Percentiles rank a stretch among this genome's conserved stretches.
Conservation (phyloP, 2,329 filamentous ascomycete species). For the Remersonia thermophila region DNA sequence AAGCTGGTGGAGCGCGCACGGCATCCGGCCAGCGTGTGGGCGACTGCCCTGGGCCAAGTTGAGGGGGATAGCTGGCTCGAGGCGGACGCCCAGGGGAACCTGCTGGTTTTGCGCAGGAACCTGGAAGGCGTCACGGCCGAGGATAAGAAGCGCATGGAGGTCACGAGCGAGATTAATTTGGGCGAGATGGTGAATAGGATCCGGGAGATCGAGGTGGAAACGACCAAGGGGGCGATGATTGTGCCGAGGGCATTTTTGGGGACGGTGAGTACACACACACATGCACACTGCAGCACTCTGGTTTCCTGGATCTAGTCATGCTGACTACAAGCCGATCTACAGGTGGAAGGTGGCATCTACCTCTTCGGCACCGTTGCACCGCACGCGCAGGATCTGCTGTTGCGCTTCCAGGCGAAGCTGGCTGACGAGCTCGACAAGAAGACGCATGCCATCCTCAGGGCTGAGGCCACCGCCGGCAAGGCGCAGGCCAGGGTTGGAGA, state of each 20-base stretch:
- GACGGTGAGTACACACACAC: slow-evolving; percentile 50
- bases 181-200: slow-evolving; percentile 93
- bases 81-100: slow-evolving; percentile 76
- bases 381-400: slow-evolving; percentile 62
- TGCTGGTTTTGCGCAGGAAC: slow-evolving; percentile 70
- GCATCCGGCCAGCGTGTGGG: slow-evolving; percentile 73
- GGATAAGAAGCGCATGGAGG: slow-evolving; percentile 56
- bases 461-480: no score
- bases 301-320: slow-evolving; percentile 4
- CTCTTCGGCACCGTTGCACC: slow-evolving; percentile 71
- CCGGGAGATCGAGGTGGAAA: slow-evolving; percentile 55
- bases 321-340: neutral
- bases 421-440: slow-evolving; percentile 48
- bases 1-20: slow-evolving; percentile 62
- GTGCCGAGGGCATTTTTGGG: slow-evolving; percentile 76
- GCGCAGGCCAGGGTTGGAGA: no score
- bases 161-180: slow-evolving; percentile 70
- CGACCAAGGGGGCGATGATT: slow-evolving; percentile 53
- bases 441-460: no score
- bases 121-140: slow-evolving; percentile 58
- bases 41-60: slow-evolving; percentile 63
- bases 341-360: slow-evolving; percentile 87
- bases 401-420: slow-evolving; percentile 66
- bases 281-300: no score
- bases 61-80: slow-evolving; percentile 66